phyloP scores from a whole-genome alignment of 345 rosid genomes.

The Eucalyptus tenuipes region DNA sequence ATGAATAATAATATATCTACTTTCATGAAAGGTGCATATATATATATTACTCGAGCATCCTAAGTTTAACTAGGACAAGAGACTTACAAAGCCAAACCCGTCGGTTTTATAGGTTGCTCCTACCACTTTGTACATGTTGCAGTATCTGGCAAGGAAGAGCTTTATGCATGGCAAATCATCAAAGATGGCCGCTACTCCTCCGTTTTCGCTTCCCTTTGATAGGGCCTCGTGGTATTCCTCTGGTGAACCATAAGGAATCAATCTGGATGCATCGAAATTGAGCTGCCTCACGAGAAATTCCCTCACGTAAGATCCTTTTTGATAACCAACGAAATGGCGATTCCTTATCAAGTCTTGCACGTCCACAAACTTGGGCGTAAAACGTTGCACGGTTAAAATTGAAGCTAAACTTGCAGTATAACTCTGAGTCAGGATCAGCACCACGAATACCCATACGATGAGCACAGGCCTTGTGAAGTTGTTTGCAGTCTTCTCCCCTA shows the following conservation, averaged over 20 bases:
- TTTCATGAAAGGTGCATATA: neutral
- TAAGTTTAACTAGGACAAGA: neutral
- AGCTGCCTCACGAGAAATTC: slow-evolving; percentile 9
- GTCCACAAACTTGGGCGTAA: slow-evolving; percentile 32
- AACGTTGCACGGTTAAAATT: slow-evolving; percentile 36
- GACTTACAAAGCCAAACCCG: neutral
- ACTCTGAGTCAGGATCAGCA: slow-evolving; percentile 52
- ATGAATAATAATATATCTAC: neutral
- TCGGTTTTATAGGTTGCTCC: neutral
- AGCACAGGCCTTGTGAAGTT: slow-evolving; percentile 32
- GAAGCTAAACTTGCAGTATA: slow-evolving; percentile 70
- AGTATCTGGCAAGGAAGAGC: neutral
- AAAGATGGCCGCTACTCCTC: slow-evolving; percentile 12
- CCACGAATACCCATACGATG: slow-evolving; percentile 58
- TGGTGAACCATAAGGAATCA: neutral
- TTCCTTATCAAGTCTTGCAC: slow-evolving; percentile 17
- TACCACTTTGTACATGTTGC: neutral
- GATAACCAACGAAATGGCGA: slow-evolving; percentile 32
- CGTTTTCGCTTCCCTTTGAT: slow-evolving; percentile 7
- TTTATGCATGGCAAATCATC: neutral
- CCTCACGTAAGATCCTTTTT: slow-evolving; percentile 11
- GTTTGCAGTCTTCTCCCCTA: slow-evolving; percentile 47
- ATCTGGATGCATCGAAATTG: slow-evolving; percentile 3
- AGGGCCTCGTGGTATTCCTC: slow-evolving; percentile 26
- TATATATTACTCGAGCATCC: no score